These are phyloP conservation scores for Pseudocercospora musae DNA, from an alignment of 2,329 filamentous ascomycete genomes.

Conservation along the genomic window DNA sequence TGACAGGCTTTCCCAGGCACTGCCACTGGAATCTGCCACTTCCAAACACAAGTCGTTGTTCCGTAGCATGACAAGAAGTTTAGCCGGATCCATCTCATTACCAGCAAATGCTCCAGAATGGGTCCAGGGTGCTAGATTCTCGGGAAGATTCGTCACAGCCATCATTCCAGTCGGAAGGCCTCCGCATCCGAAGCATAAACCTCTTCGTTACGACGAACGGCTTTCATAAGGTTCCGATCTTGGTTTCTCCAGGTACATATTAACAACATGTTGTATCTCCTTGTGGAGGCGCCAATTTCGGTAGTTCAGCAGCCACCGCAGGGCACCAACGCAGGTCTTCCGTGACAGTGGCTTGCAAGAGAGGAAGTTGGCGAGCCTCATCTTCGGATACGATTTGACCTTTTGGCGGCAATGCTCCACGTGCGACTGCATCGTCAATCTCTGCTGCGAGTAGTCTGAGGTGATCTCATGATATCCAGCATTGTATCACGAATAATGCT, in stretches of 20 bases:
- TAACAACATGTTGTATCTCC: constrained; percentile 35
- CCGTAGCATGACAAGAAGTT: constrained; percentile 6
- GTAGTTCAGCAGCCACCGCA: constrained; percentile 35
- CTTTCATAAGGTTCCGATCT: constrained; percentile 25
- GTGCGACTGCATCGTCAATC: constrained; percentile 34
- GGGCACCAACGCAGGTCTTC: constrained; percentile 41
- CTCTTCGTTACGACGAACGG: constrained; percentile 24
- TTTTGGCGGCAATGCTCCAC: not conserved
- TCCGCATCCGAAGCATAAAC: constrained; percentile 36
- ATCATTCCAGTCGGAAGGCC: constrained; percentile 50
- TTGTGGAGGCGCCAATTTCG: constrained; percentile 35
- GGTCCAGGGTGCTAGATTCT: not conserved
- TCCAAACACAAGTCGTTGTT: constrained; percentile 29
- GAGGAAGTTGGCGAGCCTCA: constrained; percentile 34
- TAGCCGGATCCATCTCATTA: not conserved
- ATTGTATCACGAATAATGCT: constrained; percentile 39
- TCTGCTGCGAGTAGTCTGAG: constrained; percentile 44
- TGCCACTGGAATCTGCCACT: constrained; percentile 24
- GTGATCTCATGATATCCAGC: constrained; percentile 16
- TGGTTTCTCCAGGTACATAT: constrained; percentile 26
- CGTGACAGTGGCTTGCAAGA: constrained; percentile 41
- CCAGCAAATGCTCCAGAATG: constrained; percentile 14
- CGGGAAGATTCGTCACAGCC: constrained; percentile 29
- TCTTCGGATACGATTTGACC: constrained; percentile 6
- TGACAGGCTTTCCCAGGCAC: constrained; percentile 27